phyloP scores from a whole-genome alignment of 257 asterid species.

The Penstemon eatonii region DNA sequence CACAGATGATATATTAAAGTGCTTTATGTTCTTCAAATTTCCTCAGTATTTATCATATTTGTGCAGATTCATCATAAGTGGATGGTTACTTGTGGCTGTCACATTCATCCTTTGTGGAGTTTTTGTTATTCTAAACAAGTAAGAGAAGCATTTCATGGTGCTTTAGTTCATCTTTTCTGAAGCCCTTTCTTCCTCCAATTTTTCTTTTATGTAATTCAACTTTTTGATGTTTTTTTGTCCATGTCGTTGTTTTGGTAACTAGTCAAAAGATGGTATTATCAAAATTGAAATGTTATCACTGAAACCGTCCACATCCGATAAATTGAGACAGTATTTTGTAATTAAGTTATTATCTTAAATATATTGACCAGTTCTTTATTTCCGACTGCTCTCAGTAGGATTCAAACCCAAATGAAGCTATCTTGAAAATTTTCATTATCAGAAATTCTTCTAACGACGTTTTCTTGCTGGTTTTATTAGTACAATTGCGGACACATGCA shows the following conservation, averaged over 20 bases:
- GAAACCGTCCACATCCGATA: background rate
- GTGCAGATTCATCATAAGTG: conserved; percentile 85
- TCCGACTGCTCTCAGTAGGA: too few species aligned
- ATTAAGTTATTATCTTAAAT: background rate
- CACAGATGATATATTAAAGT: too few species aligned
- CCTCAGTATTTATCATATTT: conserved; percentile 17
- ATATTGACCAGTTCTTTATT: too few species aligned
- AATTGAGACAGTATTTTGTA: background rate
- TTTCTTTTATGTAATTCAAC: too few species aligned
- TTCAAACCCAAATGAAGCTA: too few species aligned
- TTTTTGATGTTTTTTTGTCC: too few species aligned
- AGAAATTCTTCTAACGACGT: too few species aligned
- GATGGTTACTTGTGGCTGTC: conserved; percentile 89
- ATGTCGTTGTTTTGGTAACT: too few species aligned
- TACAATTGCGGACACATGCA: conserved; percentile 75
- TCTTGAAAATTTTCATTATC: too few species aligned
- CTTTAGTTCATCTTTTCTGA: background rate
- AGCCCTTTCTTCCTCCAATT: background rate
- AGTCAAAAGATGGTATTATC: too few species aligned
- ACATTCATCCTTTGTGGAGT: conserved; percentile 88
- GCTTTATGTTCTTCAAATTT: background rate
- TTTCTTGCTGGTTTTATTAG: conserved; percentile 29
- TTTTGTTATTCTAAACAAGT: conserved; percentile 80
- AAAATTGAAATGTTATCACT: too few species aligned
- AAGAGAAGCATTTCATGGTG: conserved; percentile 25